Evolutionary conservation across 345 rosid species (phyloP).

Genomic region (Microcos paniculata): DNA sequence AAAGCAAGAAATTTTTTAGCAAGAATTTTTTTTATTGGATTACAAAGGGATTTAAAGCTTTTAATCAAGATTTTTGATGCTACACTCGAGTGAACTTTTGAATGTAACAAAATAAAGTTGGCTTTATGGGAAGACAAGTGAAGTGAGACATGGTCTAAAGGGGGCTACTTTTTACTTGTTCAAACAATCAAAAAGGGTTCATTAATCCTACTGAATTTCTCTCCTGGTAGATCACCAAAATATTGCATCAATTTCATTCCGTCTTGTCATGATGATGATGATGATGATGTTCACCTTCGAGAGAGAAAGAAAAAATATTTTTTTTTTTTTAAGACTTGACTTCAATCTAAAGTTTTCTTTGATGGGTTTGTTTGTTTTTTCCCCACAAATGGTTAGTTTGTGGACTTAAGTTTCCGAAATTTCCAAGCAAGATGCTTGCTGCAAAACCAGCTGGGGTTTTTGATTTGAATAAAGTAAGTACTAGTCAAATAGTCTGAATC

Average conservation of each 20-base stretch:
- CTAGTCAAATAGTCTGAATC: neutral
- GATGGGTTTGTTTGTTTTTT: neutral
- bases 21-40: too few species aligned
- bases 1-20: too few species aligned
- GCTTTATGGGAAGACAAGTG: neutral
- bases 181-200: slow-evolving; percentile 7
- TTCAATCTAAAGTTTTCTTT: neutral
- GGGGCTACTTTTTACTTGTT: neutral
- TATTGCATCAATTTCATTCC: slow-evolving; percentile 3
- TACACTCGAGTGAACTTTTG: slow-evolving; percentile 28
- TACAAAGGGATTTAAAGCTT: neutral
- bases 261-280: neutral
- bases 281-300: neutral
- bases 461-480: neutral
- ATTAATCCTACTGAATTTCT: neutral
- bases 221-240: neutral
- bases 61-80: too few species aligned
- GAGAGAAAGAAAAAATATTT: neutral
- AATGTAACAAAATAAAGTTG: slow-evolving; percentile 5
- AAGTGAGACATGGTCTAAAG: neutral
- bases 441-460: neutral
- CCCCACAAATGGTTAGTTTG: neutral
- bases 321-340: neutral
- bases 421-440: neutral
- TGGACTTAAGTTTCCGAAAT: neutral